Evolutionary conservation across 805 yeast species (phyloP).

Genomic region (Nakazawaea pomicola): DNA sequence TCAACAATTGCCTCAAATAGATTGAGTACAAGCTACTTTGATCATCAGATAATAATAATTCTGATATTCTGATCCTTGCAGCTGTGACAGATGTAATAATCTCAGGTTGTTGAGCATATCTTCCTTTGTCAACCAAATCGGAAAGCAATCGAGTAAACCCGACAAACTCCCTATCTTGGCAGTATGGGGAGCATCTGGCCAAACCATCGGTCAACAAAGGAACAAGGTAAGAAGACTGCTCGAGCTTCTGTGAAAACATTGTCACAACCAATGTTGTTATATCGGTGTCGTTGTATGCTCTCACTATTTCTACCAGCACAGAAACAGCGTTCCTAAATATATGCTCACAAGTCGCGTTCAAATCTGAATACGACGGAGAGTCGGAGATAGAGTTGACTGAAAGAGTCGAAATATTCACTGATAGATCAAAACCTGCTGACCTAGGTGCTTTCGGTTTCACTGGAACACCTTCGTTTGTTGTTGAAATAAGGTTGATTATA

Average conservation of each 20-base stretch:
- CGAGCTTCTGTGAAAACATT: constrained; percentile 73
- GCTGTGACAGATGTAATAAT: constrained; percentile 36
- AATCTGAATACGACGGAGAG: background rate
- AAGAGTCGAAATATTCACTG: constrained; percentile 15
- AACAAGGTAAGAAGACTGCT: constrained; percentile 47
- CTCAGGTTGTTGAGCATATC: constrained; percentile 26
- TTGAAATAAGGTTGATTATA: constrained; percentile 62
- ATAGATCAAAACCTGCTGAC: constrained; percentile 13
- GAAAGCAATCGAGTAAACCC: constrained; percentile 56
- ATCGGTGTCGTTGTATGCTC: constrained; percentile 61
- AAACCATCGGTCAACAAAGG: constrained; percentile 55
- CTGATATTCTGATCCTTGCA: constrained; percentile 45
- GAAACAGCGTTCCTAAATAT: constrained; percentile 63
- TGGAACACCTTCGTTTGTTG: constrained; percentile 36
- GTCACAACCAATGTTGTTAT: constrained; percentile 77
- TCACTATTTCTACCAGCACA: constrained; percentile 63
- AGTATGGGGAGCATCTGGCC: constrained; percentile 53
- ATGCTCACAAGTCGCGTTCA: constrained; percentile 14
- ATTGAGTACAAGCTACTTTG: constrained; percentile 33
- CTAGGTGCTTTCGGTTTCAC: constrained; percentile 22
- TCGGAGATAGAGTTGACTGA: constrained; percentile 8
- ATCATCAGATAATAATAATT: constrained; percentile 34
- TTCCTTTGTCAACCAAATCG: constrained; percentile 41
- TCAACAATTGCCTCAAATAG: constrained; percentile 63
- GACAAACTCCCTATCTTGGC: constrained; percentile 63